These are phyloP conservation scores for Mycena floridula DNA, from an alignment of 768 basidiomycete genomes.

Conservation along the genomic window DNA sequence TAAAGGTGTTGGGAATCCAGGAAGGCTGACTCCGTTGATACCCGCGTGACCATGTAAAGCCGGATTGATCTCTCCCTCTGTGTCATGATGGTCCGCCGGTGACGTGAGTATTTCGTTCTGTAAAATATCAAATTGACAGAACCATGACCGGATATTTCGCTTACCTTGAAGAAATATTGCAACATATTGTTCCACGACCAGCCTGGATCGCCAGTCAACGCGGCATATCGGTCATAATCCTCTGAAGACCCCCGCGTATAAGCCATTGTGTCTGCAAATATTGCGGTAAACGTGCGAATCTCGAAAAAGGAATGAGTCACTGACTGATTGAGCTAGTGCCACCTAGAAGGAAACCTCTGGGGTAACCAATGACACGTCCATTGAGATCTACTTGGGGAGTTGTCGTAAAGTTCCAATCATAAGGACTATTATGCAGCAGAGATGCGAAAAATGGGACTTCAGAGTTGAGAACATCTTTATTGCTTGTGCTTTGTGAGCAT, in stretches of 20 bases:
- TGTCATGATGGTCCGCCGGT: conserved; percentile 18
- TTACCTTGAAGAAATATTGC: neutral
- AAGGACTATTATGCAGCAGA: neutral
- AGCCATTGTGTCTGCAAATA: neutral
- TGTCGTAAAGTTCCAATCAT: neutral
- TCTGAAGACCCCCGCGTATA: neutral
- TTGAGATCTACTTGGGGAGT: neutral
- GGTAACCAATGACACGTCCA: neutral
- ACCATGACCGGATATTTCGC: neutral
- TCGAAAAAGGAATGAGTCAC: neutral
- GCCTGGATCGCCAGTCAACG: neutral
- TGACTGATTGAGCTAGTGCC: neutral
- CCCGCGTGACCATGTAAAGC: neutral
- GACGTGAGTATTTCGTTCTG: conserved; percentile 19
- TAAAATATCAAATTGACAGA: neutral
- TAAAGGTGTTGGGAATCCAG: neutral
- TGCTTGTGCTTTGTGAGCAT: neutral
- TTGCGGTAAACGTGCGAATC: neutral
- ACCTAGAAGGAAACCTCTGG: neutral
- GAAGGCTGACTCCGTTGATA: conserved; percentile 1
- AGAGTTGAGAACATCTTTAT: neutral
- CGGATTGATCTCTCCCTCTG: conserved; percentile 5
- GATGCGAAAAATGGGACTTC: neutral
- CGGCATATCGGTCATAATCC: neutral
- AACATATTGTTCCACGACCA: neutral